phyloP scores from a whole-genome alignment of 1,139 yeast species.

The Candida frijolesensis region DNA sequence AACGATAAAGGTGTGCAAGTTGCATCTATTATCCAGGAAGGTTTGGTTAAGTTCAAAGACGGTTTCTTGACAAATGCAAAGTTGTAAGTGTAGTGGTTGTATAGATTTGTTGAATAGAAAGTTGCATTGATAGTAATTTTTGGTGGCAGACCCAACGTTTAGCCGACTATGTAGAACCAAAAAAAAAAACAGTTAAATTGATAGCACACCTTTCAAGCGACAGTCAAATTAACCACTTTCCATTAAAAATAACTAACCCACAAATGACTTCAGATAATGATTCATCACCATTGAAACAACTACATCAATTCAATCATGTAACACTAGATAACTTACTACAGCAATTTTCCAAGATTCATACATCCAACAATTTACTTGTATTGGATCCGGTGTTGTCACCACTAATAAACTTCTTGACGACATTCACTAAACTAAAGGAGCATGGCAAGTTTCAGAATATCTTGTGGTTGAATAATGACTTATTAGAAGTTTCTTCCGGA shows the following conservation, averaged over 20 bases:
- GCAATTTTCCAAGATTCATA: constrained; percentile 28
- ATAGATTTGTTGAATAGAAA: not conserved
- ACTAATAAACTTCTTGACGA: constrained; percentile 59
- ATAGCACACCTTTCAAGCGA: not conserved
- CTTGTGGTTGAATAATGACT: constrained; percentile 53
- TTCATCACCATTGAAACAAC: not conserved
- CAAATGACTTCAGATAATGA: not conserved
- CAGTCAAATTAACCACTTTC: not conserved
- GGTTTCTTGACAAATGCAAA: constrained; percentile 18
- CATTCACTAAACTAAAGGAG: constrained; percentile 58
- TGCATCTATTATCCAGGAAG: constrained; percentile 72
- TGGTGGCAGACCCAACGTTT: not conserved
- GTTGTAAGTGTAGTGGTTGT: constrained; percentile 9
- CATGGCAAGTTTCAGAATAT: constrained; percentile 60
- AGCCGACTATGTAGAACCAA: not conserved
- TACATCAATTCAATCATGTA: constrained; percentile 19
- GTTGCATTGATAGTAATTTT: not conserved
- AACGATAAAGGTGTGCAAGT: constrained; percentile 53
- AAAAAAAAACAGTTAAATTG: constrained; percentile 2
- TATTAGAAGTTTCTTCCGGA: constrained; percentile 9
- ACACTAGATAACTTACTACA: constrained; percentile 26
- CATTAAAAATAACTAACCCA: not conserved
- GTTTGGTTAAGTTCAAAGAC: constrained; percentile 34
- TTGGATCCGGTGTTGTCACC: constrained; percentile 59
- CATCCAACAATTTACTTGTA: constrained; percentile 48